These are phyloP conservation scores for Cercophora scortea DNA, from an alignment of 495 filamentous ascomycete species.

Conservation along the genomic window DNA sequence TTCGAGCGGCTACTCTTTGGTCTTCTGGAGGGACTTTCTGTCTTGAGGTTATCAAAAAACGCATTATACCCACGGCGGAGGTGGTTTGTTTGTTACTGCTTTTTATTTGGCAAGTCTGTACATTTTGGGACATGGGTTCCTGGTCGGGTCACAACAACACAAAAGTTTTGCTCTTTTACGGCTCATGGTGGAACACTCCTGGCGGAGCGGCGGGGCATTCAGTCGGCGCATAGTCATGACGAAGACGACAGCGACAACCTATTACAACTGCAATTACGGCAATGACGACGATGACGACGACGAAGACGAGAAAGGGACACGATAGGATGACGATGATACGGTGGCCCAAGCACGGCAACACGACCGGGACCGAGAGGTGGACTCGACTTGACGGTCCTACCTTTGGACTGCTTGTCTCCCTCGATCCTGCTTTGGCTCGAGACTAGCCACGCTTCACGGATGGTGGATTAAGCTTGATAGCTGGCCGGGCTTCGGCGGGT, in stretches of 20 bases:
- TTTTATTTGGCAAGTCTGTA: background rate
- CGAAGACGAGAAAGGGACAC: background rate
- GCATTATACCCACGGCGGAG: no score
- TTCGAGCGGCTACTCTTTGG: background rate
- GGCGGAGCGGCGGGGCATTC: background rate
- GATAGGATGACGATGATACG: no score
- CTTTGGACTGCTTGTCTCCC: no score
- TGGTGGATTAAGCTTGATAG: no score
- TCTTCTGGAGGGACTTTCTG: background rate
- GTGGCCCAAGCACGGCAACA: no score
- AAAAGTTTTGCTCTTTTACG: slow-evolving; percentile 6
- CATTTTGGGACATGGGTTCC: background rate
- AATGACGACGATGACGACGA: background rate
- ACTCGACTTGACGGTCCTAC: no score
- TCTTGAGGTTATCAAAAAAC: no score
- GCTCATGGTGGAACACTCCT: background rate
- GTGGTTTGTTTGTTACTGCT: background rate
- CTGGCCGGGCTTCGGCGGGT: no score
- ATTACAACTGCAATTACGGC: background rate
- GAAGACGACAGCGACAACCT: background rate
- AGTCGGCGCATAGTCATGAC: background rate
- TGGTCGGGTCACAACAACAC: background rate
- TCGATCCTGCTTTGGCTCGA: no score
- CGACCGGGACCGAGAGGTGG: no score
- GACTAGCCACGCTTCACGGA: no score